phyloP scores from a whole-genome alignment of 1,139 yeast genomes.

The Hemisphaericaspora xylanilytica region DNA sequence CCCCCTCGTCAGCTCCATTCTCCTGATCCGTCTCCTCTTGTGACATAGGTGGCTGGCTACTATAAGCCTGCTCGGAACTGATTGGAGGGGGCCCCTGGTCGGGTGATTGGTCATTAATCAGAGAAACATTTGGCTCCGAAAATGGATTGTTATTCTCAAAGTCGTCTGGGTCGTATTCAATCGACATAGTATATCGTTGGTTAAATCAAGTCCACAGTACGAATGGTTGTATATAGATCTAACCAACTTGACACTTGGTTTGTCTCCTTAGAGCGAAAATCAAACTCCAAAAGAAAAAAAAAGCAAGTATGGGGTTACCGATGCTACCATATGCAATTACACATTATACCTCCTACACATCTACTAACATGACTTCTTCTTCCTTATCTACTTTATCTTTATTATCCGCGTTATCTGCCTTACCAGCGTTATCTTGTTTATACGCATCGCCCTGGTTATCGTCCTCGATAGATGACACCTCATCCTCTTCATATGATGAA shows the following conservation, averaged over 20 bases:
- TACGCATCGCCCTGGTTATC: neutral
- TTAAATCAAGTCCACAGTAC: too few species aligned
- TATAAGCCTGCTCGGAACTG: neutral
- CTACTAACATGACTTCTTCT: constrained; percentile 3
- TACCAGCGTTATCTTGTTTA: too few species aligned
- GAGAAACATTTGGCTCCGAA: constrained; percentile 28
- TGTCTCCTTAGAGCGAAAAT: neutral
- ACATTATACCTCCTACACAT: neutral
- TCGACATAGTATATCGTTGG: constrained; percentile 49
- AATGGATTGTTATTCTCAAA: constrained; percentile 67
- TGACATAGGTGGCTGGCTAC: neutral
- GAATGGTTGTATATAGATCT: too few species aligned
- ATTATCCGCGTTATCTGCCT: too few species aligned
- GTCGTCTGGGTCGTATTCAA: constrained; percentile 65
- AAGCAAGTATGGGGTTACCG: too few species aligned
- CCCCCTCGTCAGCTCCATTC: neutral
- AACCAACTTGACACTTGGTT: too few species aligned
- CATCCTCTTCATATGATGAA: constrained; percentile 7
- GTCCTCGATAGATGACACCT: constrained; percentile 4
- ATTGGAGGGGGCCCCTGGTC: neutral
- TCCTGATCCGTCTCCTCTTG: neutral
- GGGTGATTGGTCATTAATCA: neutral
- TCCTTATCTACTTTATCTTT: too few species aligned
- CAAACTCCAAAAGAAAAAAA: neutral
- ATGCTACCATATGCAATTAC: too few species aligned